Percentiles rank a stretch among this genome's conserved stretches.
These are phyloP conservation scores for Colletotrichum sp. DNA, from an alignment of 2,329 filamentous ascomycete genomes.

Conservation along the genomic window DNA sequence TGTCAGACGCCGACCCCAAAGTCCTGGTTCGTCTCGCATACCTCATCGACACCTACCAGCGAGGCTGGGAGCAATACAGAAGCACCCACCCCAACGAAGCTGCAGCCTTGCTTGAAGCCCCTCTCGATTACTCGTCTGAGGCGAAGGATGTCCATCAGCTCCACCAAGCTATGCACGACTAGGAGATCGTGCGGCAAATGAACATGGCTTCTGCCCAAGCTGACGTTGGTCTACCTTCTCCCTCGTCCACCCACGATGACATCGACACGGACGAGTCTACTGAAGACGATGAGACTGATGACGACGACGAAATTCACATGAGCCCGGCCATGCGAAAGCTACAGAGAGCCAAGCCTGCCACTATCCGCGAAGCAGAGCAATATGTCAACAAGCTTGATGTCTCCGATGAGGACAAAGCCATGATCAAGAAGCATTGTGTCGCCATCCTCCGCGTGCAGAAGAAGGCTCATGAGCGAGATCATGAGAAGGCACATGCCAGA, in stretches of 20 bases:
- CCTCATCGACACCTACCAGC: neutral
- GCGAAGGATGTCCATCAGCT: neutral
- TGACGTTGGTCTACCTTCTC: neutral
- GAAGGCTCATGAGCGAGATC: neutral
- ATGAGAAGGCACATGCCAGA: neutral
- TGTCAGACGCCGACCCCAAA: neutral
- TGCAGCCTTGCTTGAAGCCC: neutral
- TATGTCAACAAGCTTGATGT: neutral
- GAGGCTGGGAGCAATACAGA: neutral
- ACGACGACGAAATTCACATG: neutral
- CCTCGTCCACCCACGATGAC: neutral
- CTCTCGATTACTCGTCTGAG: neutral
- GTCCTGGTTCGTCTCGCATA: neutral
- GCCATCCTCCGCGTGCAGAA: neutral
- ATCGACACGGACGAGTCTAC: neutral
- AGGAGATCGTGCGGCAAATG: neutral
- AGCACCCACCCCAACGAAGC: neutral
- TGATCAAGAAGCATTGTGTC: neutral
- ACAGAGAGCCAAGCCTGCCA: neutral
- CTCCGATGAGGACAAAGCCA: neutral
- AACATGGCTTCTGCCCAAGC: neutral
- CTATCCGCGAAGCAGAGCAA: neutral
- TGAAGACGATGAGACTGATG: neutral
- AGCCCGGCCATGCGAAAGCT: neutral
- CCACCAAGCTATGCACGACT: neutral